Evolutionary conservation across 345 rosid genomes (phyloP), one percentile per base, ranked within the genome.

Genomic region (Hibiscus mutabilis): DNA sequence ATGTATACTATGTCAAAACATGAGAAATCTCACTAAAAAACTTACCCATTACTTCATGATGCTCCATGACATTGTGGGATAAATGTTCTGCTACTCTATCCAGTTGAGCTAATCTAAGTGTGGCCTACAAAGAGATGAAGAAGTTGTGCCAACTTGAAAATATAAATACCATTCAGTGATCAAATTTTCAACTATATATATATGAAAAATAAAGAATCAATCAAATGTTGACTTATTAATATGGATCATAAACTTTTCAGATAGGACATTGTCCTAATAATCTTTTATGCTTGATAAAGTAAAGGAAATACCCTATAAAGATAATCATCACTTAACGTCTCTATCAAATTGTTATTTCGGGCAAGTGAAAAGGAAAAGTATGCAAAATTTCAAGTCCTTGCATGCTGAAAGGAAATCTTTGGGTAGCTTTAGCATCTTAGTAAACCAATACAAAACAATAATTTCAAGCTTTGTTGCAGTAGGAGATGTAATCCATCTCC

Each of bases 1-100:
- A n/a, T n/a, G n/a, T n/a, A n/a, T n/a, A n/a, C n/a, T n/a, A n/a
- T n/a, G n/a, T n/a, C n/a, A 33, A 56, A 42, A 47, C 21, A 5
- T 1, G 63, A 47, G 69, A 68, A 75, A 31, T 71, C 63, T 73
- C 49, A 46, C 25, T 73, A 65, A n/a, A 62, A 6, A 67, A 78
- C 91, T 80, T 79, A 95, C 99, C 99, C 99, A 92, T 95, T 58
- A 89, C 98, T 92, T 95, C 91, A 81, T 88, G 92, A 88, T 95
- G 97, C 82, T 92, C 90, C 96, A 92, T 91, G 66, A 95, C 99
- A 66, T 92, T 84, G 22, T 76, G 85, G 55, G 98, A 96, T 66
- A 96, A 78, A 58, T 18, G 80, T 78, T 96, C 99, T 18, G 96
- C 79, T 58, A 92, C 96, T 79, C 80, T 84, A 83, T 96, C 99